Evolutionary conservation across 495 filamentous ascomycete species (phyloP).

Genomic region (Hyaloscypha finlandica): DNA sequence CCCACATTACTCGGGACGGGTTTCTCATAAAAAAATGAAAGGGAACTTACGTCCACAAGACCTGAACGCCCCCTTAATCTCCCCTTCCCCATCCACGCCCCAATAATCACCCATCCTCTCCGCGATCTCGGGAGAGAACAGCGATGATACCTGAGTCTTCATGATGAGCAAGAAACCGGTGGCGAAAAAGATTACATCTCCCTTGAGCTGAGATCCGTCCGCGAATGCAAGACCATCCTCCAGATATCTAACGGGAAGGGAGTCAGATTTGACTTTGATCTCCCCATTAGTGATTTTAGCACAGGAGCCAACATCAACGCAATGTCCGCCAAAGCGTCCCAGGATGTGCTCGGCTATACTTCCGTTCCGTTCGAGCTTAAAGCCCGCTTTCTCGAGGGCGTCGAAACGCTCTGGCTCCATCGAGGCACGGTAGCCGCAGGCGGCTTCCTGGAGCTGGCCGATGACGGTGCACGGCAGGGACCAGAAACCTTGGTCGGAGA

Average conservation of each 20-base stretch:
- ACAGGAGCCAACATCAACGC: slow-evolving; percentile 36
- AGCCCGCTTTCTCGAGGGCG: slow-evolving; percentile 12
- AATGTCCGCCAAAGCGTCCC: slow-evolving; percentile 39
- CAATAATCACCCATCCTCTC: slow-evolving; percentile 35
- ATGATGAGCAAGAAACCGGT: slow-evolving; percentile 39
- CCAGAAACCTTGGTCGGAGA: slow-evolving; percentile 32
- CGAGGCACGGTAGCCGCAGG: too few relatives aligned
- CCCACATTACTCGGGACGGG: too few relatives aligned
- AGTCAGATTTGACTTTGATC: slow-evolving; percentile 23
- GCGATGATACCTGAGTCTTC: slow-evolving; percentile 20
- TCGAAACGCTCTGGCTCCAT: slow-evolving; percentile 4
- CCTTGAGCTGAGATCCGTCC: slow-evolving; percentile 32
- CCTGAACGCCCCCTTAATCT: slow-evolving; percentile 39
- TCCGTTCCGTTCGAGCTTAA: slow-evolving; percentile 24
- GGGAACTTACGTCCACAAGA: slow-evolving; percentile 31
- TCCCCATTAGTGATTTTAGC: slow-evolving; percentile 30
- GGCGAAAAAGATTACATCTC: slow-evolving; percentile 41
- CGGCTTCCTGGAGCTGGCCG: not conserved
- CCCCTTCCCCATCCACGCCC: slow-evolving; percentile 38
- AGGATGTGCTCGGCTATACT: slow-evolving; percentile 29
- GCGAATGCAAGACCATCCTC: slow-evolving; percentile 32
- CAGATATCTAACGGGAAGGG: slow-evolving; percentile 30
- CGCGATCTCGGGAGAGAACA: slow-evolving; percentile 34
- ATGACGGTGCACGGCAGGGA: slow-evolving; percentile 11
- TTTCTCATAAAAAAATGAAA: too few relatives aligned